A percentile compares a stretch with the other conserved stretches of the same genome.
Conservation (phyloP, 2,329 filamentous ascomycete genomes). For the Biscogniauxia mediterranea region DNA sequence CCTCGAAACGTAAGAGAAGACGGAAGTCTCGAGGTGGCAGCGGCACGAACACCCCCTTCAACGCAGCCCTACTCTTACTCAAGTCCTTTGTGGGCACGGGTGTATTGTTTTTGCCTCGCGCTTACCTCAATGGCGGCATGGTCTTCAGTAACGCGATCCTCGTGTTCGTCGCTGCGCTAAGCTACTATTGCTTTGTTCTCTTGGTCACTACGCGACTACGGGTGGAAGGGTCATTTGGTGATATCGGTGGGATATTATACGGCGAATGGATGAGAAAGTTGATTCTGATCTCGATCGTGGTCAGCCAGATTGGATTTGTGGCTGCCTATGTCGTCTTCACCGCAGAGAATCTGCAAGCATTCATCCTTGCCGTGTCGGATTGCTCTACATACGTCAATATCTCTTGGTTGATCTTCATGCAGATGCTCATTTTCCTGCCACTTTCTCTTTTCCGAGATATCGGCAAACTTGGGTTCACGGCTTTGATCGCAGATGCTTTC, state of each 20-base stretch:
- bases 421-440: constrained; percentile 92
- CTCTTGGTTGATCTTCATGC: constrained; percentile 86
- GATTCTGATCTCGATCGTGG: constrained; percentile 88
- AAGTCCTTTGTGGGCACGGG: constrained; percentile 98
- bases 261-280: constrained; percentile 85
- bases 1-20: constrained; percentile 70
- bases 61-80: constrained; percentile 79
- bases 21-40: constrained; percentile 71
- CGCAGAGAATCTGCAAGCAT: constrained; percentile 90
- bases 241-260: constrained; percentile 90
- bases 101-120: constrained; percentile 87
- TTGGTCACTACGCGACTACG: constrained; percentile 82
- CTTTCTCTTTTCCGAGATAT: constrained; percentile 94
- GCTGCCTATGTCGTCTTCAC: constrained; percentile 97
- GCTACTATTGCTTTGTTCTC: constrained; percentile 97
- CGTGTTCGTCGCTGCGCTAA: constrained; percentile 79
- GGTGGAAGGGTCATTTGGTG: constrained; percentile 93
- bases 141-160: constrained; percentile 91
- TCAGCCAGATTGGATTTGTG: constrained; percentile 94
- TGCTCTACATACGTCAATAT: constrained; percentile 85
- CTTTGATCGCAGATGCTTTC: constrained; percentile 88
- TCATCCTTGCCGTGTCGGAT: constrained; percentile 85
- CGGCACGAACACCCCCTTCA: constrained; percentile 75
- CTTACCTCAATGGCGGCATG: constrained; percentile 96
- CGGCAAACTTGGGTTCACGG: constrained; percentile 93